Evolutionary conservation across 306 rosid species (phyloP), one percentile per base, ranked within the genome.

Genomic region (Ormosia semicastrata): DNA sequence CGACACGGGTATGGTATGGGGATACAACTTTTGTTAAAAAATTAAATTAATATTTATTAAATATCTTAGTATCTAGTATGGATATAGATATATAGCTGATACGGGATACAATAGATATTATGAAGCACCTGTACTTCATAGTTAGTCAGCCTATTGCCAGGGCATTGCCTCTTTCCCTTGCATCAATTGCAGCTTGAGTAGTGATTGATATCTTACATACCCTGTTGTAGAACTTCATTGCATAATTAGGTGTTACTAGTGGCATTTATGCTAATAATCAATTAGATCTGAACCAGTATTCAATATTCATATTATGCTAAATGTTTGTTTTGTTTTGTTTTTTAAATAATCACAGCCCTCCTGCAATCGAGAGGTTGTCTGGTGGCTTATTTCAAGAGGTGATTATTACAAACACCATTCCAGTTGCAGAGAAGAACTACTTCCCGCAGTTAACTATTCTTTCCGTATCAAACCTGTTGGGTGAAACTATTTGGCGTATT

Each of bases 401-500:
- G 85, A 91, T 91, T 59, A 81, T 88, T 6, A 89, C 93, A n/a
- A 88, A 90, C 92, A 88, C 95, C 43, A 84, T 90, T 33, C 95
- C 90, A 3, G 86, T 87, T 63, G 85, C 85, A 36, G 93, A 88
- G 79, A 80, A 91, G 84, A 91, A 88, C 77, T 85, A 79, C 80
- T 92, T 92, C 77, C 94, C 90, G 18, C 93, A 92, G 80, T 87
- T 92, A 85, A 90, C 97, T 8, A 86, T 89, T 59, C 94, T 90
- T 71, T 84, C 92, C 29, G 92, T 89, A 11, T 92, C 94, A 70
- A 90, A 90, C 79, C 69, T 89, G 64, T 75, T 92, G 90, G 94
- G 91, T 57, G 97, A 92, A 88, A 92, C 97, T 33, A 92, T 89
- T 73, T 90, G 92, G 95, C 89, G 91, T 36, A 86, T 90, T 72